These are phyloP conservation scores for Termitomyces sp. DNA, from an alignment of 768 basidiomycete species.

Conservation along the genomic window DNA sequence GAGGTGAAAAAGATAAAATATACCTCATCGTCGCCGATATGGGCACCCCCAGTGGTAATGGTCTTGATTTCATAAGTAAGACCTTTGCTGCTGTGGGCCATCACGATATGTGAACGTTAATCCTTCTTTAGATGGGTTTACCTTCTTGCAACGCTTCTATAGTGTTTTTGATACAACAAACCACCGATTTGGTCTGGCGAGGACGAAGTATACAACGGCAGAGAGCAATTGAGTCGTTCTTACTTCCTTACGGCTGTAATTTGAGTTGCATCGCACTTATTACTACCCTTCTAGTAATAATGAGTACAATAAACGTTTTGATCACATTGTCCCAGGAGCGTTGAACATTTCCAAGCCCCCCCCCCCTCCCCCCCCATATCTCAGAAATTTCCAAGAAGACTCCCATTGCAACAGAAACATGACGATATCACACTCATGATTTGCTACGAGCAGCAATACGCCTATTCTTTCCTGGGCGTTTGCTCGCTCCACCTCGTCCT, in stretches of 20 bases:
- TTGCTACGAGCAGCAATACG: slow-evolving; percentile 45
- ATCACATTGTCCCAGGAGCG: neutral
- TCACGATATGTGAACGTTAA: neutral
- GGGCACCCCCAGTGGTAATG: slow-evolving; percentile 47
- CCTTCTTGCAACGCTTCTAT: slow-evolving; percentile 63
- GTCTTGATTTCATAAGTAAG: slow-evolving; percentile 66
- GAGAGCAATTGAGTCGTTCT: slow-evolving; percentile 28
- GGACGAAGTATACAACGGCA: slow-evolving; percentile 34
- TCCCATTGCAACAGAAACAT: neutral
- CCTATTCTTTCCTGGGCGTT: slow-evolving; percentile 61
- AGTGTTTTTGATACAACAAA: slow-evolving; percentile 48
- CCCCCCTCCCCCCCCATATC: too few relatives aligned
- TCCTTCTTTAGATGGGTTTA: slow-evolving; percentile 42
- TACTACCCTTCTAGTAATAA: neutral
- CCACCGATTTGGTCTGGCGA: slow-evolving; percentile 36
- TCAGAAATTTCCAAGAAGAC: neutral
- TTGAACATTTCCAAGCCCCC: neutral
- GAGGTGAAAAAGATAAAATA: slow-evolving; percentile 48
- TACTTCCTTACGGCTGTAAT: neutral
- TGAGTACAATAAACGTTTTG: neutral
- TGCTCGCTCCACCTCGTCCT: slow-evolving; percentile 33
- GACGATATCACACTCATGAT: slow-evolving; percentile 14
- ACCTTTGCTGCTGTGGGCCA: too few relatives aligned
- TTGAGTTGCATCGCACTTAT: neutral
- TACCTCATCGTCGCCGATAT: slow-evolving; percentile 59